A percentile compares a stretch with the other conserved stretches of the same genome.
Evolutionary conservation across 2,329 filamentous ascomycete genomes (phyloP).

Genomic region (Aspergillus ustus): DNA sequence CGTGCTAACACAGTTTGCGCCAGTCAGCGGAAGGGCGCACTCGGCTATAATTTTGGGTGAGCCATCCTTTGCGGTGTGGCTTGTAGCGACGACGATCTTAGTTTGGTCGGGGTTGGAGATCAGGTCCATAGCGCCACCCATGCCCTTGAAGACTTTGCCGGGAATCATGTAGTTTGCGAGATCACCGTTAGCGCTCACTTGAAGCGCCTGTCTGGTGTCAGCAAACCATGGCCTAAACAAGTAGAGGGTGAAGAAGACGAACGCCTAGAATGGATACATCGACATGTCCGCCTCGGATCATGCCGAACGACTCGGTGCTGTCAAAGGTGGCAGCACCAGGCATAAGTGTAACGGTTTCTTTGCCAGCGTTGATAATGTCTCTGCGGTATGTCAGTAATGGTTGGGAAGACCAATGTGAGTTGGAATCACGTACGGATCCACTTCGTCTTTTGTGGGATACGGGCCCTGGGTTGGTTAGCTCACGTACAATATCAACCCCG

Average conservation of each 20-base stretch:
- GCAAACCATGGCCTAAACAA: no score
- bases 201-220: slow-evolving; percentile 59
- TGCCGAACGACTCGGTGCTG: slow-evolving; percentile 79
- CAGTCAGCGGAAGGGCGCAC: slow-evolving; percentile 69
- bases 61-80: slow-evolving; percentile 72
- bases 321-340: slow-evolving; percentile 79
- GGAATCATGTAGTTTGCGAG: slow-evolving; percentile 91
- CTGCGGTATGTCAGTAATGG: slow-evolving; percentile 29
- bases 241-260: slow-evolving; percentile 23
- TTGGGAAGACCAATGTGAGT: background rate
- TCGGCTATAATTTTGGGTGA: slow-evolving; percentile 68
- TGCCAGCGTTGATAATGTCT: slow-evolving; percentile 84
- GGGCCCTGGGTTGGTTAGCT: slow-evolving; percentile 55
- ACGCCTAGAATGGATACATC: slow-evolving; percentile 81
- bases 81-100: slow-evolving; percentile 73
- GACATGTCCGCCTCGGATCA: slow-evolving; percentile 85
- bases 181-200: slow-evolving; percentile 78
- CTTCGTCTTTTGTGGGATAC: slow-evolving; percentile 72
- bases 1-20: slow-evolving; percentile 69
- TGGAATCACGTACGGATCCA: slow-evolving; percentile 60
- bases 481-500: background rate
- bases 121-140: slow-evolving; percentile 79
- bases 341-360: slow-evolving; percentile 81
- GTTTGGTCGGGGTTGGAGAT: slow-evolving; percentile 72
- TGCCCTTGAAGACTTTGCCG: slow-evolving; percentile 83